Percentiles rank a stretch among this genome's conserved stretches.
Evolutionary conservation across 257 asterid genomes (phyloP).

Genomic region (Lithospermum erythrorhizon): DNA sequence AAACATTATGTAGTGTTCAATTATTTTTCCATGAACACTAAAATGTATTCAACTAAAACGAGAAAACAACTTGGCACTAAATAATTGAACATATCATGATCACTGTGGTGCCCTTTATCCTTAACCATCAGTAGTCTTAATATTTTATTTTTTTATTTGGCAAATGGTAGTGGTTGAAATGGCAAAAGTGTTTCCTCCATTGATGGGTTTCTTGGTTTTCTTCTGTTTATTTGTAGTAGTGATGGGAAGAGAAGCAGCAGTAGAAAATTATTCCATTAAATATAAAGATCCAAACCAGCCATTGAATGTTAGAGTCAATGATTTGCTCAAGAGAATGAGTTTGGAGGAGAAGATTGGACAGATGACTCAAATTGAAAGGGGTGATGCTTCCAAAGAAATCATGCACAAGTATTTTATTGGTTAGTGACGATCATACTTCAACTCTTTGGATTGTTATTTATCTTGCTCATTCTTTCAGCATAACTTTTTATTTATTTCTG

Average conservation of each 20-base stretch:
- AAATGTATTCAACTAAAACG: too few relatives aligned
- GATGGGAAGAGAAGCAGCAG: conserved; percentile 8
- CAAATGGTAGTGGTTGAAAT: neutral
- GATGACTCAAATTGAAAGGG: conserved; percentile 22
- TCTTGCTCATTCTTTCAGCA: too few relatives aligned
- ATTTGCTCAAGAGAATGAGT: conserved; percentile 19
- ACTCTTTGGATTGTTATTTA: too few relatives aligned
- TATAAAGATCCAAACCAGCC: conserved; percentile 21
- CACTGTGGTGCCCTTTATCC: neutral
- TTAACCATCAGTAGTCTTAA: neutral
- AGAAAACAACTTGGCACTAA: too few relatives aligned
- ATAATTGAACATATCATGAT: neutral
- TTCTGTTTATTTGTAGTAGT: conserved; percentile 6
- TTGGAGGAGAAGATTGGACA: conserved; percentile 21
- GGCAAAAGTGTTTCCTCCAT: neutral
- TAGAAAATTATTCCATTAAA: conserved; percentile 1
- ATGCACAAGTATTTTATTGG: conserved; percentile 14
- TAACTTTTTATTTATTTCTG: too few relatives aligned
- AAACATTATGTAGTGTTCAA: too few relatives aligned
- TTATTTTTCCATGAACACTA: too few relatives aligned
- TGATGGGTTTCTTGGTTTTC: conserved; percentile 3
- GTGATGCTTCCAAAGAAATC: conserved; percentile 12
- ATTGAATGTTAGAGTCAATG: conserved; percentile 11
- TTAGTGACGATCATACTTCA: neutral
- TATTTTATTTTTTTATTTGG: too few relatives aligned